Evolutionary conservation across 148 eudicot genomes (phyloP), one percentile per base, ranked within the genome.

Genomic region (Amaranthus hypochondriacus): DNA sequence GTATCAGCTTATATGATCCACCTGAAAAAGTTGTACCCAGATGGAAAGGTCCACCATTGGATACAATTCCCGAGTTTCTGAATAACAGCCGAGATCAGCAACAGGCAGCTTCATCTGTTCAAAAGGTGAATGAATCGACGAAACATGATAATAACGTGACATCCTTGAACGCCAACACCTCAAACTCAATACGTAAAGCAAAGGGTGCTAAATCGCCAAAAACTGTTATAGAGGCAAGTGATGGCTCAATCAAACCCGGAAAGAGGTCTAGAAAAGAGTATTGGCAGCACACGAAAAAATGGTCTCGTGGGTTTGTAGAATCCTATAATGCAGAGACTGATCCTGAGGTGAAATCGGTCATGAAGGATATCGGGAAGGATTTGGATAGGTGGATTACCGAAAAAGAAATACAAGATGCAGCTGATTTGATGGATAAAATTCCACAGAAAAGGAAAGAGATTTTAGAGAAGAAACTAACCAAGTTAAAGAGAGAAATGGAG

Each of bases 281-380:
- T 66, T 93, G 98, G 98, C 79, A 89, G 80, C 95, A 93, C 80
- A 93, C 98, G 1, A 93, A 93, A 85, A 93, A 91, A 86, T 88
- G 90, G 90, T 88, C 98, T 50, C 89, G 82, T 15, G 98, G 95
- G 64, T 91, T 91, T 71, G 43, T 91, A 62, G 97, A 91, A 66
- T 83, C 87, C 59, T 93, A 91, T 71, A 93, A 88, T 82, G 92
- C 87, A 51, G 96, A 87, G 82, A 77, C 76, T 18, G 95, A 93
- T 79, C 92, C 98, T 44, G 97, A 93, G 75, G 79, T 78, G 56
- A 93, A 89, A 83, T 84, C 85, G 59, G 80, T 74, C 64, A 93
- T 93, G 95, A 91, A 79, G 80, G 97, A 91, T 67, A 87, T 93
- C 8, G 98, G 98, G 69, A 93, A 93, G 83, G 98, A 87, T 86